Conservation (phyloP, 805 yeast genomes). For the Candida andamanensis region DNA sequence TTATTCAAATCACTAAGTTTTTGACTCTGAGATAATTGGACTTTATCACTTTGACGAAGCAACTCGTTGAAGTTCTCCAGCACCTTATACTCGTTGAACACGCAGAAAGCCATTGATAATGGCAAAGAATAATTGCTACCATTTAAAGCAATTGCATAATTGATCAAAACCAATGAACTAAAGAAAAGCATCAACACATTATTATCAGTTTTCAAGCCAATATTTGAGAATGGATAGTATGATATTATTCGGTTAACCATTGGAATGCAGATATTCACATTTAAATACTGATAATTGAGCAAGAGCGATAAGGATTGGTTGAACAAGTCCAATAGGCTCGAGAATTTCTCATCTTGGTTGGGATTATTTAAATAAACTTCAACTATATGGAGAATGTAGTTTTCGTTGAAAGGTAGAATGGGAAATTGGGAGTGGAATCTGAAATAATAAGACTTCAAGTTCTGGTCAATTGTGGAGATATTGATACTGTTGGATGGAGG, state of each 20-base stretch:
- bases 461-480: slow-evolving; percentile 20
- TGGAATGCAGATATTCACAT: slow-evolving; percentile 27
- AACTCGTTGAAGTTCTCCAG: slow-evolving; percentile 40
- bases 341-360: slow-evolving; percentile 23
- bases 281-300: slow-evolving; percentile 28
- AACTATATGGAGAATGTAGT: slow-evolving; percentile 13
- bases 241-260: slow-evolving; percentile 30
- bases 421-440: slow-evolving; percentile 44
- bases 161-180: slow-evolving; percentile 32
- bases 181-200: slow-evolving; percentile 23
- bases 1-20: slow-evolving; percentile 7
- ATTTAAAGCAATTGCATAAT: slow-evolving; percentile 52
- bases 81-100: slow-evolving; percentile 56
- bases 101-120: slow-evolving; percentile 45
- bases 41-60: too few species aligned
- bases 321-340: slow-evolving; percentile 36
- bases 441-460: slow-evolving; percentile 37
- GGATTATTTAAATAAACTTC: slow-evolving; percentile 15
- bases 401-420: slow-evolving; percentile 34
- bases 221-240: slow-evolving; percentile 30
- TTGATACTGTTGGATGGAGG: slow-evolving; percentile 7
- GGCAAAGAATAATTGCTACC: slow-evolving; percentile 60
- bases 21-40: slow-evolving; percentile 1
- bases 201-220: slow-evolving; percentile 20
- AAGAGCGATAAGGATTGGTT: slow-evolving; percentile 35